Evolutionary conservation across 2,329 filamentous ascomycete species (phyloP), one percentile per base, ranked within the genome.

Genomic region (Coniella lustricola): DNA sequence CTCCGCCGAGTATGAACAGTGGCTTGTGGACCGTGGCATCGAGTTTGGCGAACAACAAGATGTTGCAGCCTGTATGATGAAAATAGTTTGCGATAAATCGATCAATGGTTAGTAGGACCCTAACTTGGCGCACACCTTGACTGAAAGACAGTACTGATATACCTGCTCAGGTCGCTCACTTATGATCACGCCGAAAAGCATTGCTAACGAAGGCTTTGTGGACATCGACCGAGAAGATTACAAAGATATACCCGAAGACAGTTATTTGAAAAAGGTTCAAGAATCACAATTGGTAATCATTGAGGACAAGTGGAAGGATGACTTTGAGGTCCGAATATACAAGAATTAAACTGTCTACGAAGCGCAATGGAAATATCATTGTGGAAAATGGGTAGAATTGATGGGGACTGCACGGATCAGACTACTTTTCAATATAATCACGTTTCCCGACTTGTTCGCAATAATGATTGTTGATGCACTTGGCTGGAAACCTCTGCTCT

Each of bases 1-100:
- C 12, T 68, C 64, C 3, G 62, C 63, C 14, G 66, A 71, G 48
- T 68, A 68, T 20, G 68, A 70, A 45, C 63, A 64, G 32, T 69
- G 65, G 63, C 55, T 71, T 2, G 47, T 65, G 0, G 62, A 66
- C 39, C 59, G 56, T 1, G 68, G 67, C 0, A 62, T 72, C 42
- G 64, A 71, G 18, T 72, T 72, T 52, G 62, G 62, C 7, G 63
- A 65, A 44, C 60, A 60, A 25, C 56, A 57, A 7, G 64, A 67
- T 39, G 59, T 61, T 5, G 59, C 61, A 2, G 54, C 50, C 32
- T 65, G 62, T 52, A 65, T 66, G 62, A 52, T 67, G 55, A 51
- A 59, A 44, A 61, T 67, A 33, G 60, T 62, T 0, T 59, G 61
- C 1, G 64, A 67, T 13, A 58, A 55, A 35, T 54, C 41, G 1